These are phyloP conservation scores for Nepenthes gracilis DNA, from an alignment of 148 eudicot genomes.

Conservation along the genomic window DNA sequence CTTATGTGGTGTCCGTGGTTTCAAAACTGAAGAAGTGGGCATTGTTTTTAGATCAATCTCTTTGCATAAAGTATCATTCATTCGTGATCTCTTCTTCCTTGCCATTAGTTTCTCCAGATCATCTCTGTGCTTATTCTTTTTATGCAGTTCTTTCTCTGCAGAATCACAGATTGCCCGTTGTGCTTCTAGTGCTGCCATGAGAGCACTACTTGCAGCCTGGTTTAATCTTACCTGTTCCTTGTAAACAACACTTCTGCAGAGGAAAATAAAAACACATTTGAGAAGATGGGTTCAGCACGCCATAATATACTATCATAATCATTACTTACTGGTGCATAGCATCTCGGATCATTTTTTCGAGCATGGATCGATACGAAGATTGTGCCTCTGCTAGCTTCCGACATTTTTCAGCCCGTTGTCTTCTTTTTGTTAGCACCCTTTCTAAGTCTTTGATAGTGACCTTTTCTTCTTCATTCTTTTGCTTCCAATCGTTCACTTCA, in stretches of 20 bases:
- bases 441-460: constrained; percentile 68
- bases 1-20: constrained; percentile 29
- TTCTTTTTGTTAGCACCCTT: constrained; percentile 49
- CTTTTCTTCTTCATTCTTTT: constrained; percentile 77
- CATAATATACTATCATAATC: neutral
- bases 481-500: constrained; percentile 45
- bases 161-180: constrained; percentile 81
- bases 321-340: constrained; percentile 95
- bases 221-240: constrained; percentile 80
- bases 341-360: constrained; percentile 91
- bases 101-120: constrained; percentile 67
- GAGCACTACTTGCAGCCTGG: constrained; percentile 76
- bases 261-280: neutral
- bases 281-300: neutral
- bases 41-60: constrained; percentile 28
- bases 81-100: constrained; percentile 65
- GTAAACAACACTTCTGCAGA: constrained; percentile 72
- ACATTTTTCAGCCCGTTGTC: constrained; percentile 73
- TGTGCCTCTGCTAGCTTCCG: constrained; percentile 83
- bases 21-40: constrained; percentile 21
- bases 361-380: constrained; percentile 62
- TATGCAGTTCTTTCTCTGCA: constrained; percentile 77
- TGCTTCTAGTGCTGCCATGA: constrained; percentile 92
- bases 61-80: constrained; percentile 35
- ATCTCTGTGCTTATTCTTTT: constrained; percentile 54